Evolutionary conservation across 2,329 filamentous ascomycete species (phyloP).

Genomic region (Blastomyces silverae): DNA sequence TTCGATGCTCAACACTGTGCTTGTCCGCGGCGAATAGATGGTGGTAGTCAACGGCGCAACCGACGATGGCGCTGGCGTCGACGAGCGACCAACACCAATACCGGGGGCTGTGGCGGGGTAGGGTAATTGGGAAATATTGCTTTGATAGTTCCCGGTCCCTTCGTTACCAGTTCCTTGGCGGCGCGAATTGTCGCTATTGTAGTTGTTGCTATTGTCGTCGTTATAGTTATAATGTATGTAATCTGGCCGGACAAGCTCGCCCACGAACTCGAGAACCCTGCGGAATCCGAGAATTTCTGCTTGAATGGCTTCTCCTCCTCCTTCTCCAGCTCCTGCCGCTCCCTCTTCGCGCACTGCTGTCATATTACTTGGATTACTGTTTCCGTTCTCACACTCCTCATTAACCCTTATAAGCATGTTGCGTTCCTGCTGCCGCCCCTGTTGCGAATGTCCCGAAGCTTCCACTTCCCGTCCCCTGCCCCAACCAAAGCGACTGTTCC

Average conservation of each 20-base stretch:
- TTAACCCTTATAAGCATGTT: conserved; percentile 38
- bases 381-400: conserved; percentile 44
- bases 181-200: background rate
- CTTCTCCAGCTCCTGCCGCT: background rate
- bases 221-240: conserved; percentile 20
- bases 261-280: conserved; percentile 49
- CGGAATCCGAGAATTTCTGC: conserved; percentile 48
- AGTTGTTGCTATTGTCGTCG: background rate
- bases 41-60: conserved; percentile 25
- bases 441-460: conserved; percentile 26
- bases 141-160: conserved; percentile 2
- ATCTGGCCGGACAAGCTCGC: conserved; percentile 42
- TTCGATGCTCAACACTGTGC: conserved; percentile 28
- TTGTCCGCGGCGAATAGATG: conserved; percentile 27
- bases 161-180: background rate
- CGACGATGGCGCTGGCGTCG: conserved; percentile 22
- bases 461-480: conserved; percentile 15
- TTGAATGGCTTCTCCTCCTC: conserved; percentile 38
- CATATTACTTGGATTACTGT: conserved; percentile 24
- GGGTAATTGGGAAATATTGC: conserved; percentile 20
- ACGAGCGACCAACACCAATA: background rate
- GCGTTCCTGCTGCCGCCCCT: conserved; percentile 28
- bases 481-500: conserved; percentile 32
- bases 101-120: background rate
- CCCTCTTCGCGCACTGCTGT: background rate